Evolutionary conservation across 129 eudicot genomes (phyloP).

Genomic region (Gnaphalium uliginosum): DNA sequence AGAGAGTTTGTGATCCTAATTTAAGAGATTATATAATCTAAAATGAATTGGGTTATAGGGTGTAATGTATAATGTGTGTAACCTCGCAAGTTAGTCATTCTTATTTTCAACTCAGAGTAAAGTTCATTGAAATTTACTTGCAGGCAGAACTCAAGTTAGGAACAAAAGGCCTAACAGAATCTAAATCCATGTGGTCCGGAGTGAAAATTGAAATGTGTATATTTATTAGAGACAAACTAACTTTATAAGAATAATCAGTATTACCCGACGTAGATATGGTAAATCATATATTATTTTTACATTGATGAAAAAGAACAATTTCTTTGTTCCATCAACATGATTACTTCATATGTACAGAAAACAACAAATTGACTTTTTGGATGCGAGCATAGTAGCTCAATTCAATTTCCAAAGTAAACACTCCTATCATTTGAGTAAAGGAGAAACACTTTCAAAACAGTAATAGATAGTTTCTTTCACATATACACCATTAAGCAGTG

Average conservation of each 20-base stretch:
- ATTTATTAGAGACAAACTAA: not conserved
- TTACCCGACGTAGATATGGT: not conserved
- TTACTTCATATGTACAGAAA: not conserved
- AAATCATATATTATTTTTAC: not conserved
- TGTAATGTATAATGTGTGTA: not conserved
- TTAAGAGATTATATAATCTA: not conserved
- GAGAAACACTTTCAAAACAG: not conserved
- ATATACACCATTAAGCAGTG: not conserved
- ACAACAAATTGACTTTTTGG: not conserved
- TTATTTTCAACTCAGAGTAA: not conserved
- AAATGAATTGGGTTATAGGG: conserved; percentile 6
- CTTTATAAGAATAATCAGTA: not conserved
- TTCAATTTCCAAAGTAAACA: not conserved
- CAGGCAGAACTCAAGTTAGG: not conserved
- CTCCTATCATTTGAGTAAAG: not conserved
- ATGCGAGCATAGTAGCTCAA: not conserved
- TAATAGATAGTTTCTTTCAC: too few species aligned
- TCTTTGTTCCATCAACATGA: not conserved
- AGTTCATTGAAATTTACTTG: not conserved
- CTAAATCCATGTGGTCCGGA: not conserved
- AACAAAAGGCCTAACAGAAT: not conserved
- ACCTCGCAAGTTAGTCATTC: not conserved
- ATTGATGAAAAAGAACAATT: not conserved
- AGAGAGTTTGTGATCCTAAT: conserved; percentile 9
- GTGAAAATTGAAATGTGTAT: not conserved